phyloP scores from a whole-genome alignment of 2,329 filamentous ascomycete species.

The Pestalotiopsis sp. region DNA sequence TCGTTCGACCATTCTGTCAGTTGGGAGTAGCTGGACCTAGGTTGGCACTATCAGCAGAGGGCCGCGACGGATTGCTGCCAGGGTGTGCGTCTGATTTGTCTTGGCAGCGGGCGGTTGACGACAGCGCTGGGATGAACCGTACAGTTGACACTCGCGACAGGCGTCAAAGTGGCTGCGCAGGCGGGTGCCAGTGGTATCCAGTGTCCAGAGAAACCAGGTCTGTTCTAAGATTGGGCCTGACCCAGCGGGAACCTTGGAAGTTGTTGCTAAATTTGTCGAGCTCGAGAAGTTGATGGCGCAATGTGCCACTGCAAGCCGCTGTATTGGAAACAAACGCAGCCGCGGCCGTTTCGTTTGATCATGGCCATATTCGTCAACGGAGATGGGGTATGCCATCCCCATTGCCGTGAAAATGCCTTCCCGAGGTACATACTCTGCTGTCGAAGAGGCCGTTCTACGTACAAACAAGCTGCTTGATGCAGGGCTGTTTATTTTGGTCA shows the following conservation, averaged over 20 bases:
- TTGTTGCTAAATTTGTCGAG: slow-evolving; percentile 5
- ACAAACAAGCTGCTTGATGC: not conserved
- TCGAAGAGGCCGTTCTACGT: not conserved
- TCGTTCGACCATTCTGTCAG: not conserved
- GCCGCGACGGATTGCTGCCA: not conserved
- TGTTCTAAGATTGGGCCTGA: not conserved
- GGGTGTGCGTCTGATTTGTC: slow-evolving; percentile 2
- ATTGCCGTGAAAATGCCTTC: not conserved
- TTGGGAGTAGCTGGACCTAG: not conserved
- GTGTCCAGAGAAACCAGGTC: not conserved
- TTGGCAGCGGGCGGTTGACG: not conserved
- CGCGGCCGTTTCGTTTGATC: not conserved
- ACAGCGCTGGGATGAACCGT: not conserved
- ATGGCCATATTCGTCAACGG: not conserved
- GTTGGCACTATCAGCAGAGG: not conserved
- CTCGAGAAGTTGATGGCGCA: slow-evolving; percentile 1
- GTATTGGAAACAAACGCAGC: not conserved
- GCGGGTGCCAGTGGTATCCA: not conserved
- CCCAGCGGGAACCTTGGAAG: not conserved
- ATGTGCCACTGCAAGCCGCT: not conserved
- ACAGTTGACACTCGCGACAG: not conserved
- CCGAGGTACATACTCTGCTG: not conserved
- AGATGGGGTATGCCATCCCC: not conserved
- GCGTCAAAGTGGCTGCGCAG: not conserved
- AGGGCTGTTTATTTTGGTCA: not conserved